Conservation (phyloP, 1,284 basidiomycete genomes). For the Sporisorium exsertum region DNA sequence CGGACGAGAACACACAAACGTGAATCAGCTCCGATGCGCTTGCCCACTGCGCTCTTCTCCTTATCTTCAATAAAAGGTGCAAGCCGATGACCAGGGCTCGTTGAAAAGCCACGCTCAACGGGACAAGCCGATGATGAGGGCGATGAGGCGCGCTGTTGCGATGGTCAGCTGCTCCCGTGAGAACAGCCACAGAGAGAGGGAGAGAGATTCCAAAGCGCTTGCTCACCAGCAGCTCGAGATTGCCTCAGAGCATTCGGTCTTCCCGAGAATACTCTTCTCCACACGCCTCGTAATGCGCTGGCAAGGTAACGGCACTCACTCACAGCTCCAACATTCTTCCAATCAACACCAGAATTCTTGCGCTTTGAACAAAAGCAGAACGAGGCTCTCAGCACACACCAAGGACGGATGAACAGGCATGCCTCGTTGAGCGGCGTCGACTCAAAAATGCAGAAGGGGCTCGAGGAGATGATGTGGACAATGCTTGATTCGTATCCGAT, state of each 20-base stretch:
- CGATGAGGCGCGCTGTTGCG: too few relatives aligned
- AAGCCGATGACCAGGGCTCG: not conserved
- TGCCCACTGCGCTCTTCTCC: not conserved
- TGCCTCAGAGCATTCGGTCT: not conserved
- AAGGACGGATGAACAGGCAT: too few relatives aligned
- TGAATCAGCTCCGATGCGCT: slow-evolving; percentile 28
- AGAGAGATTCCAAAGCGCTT: not conserved
- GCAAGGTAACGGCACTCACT: not conserved
- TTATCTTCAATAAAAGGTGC: too few relatives aligned
- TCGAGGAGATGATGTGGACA: not conserved
- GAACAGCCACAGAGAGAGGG: too few relatives aligned
- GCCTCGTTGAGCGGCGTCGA: not conserved
- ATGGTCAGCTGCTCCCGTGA: too few relatives aligned
- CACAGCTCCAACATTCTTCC: too few relatives aligned
- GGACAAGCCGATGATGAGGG: not conserved
- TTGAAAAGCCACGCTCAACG: not conserved
- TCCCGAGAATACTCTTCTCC: not conserved
- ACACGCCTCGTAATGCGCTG: not conserved
- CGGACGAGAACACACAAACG: not conserved
- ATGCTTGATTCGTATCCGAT: not conserved
- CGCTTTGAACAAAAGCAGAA: too few relatives aligned
- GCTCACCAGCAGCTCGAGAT: not conserved
- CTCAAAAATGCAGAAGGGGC: not conserved
- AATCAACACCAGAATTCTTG: too few relatives aligned
- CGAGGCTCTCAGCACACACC: too few relatives aligned